phyloP scores from a whole-genome alignment of 2,329 filamentous ascomycete genomes.

The Metarhizium guizhouense region DNA sequence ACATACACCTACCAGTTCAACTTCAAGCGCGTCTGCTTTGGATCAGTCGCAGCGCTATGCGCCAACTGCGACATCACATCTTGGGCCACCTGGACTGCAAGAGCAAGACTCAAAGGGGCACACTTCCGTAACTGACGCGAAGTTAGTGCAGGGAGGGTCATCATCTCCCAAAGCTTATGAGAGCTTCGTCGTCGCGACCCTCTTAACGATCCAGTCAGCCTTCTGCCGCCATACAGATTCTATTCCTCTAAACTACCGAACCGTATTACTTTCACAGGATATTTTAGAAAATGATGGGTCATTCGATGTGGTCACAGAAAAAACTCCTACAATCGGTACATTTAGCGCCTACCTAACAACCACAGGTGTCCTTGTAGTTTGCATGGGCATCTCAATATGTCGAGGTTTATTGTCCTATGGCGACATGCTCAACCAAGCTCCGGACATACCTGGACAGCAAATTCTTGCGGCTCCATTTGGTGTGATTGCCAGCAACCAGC shows the following conservation, averaged over 20 bases:
- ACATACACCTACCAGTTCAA: constrained; percentile 38
- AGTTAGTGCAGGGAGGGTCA: constrained; percentile 8
- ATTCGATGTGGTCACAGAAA: constrained; percentile 10
- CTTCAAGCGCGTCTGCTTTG: constrained; percentile 29
- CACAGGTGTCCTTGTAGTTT: constrained; percentile 43
- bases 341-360: constrained; percentile 48
- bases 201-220: constrained; percentile 39
- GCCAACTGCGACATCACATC: constrained; percentile 7
- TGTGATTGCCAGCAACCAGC: constrained; percentile 22
- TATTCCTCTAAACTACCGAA: constrained; percentile 44
- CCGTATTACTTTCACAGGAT: constrained; percentile 34
- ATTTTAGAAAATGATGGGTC: constrained; percentile 9
- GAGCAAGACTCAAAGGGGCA: constrained; percentile 18
- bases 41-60: constrained; percentile 25
- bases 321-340: constrained; percentile 33
- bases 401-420: constrained; percentile 38
- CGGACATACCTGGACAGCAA: constrained; percentile 31
- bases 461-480: constrained; percentile 49
- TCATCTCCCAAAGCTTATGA: constrained; percentile 36
- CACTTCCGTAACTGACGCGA: constrained; percentile 16
- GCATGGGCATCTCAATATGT: constrained; percentile 37
- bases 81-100: constrained; percentile 4
- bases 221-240: constrained; percentile 41
- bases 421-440: constrained; percentile 29
- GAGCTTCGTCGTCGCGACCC: constrained; percentile 42